A percentile compares a stretch with the other conserved stretches of the same genome.
Evolutionary conservation across 2,329 filamentous ascomycete genomes (phyloP).

Genomic region (Colletotrichum salicis): DNA sequence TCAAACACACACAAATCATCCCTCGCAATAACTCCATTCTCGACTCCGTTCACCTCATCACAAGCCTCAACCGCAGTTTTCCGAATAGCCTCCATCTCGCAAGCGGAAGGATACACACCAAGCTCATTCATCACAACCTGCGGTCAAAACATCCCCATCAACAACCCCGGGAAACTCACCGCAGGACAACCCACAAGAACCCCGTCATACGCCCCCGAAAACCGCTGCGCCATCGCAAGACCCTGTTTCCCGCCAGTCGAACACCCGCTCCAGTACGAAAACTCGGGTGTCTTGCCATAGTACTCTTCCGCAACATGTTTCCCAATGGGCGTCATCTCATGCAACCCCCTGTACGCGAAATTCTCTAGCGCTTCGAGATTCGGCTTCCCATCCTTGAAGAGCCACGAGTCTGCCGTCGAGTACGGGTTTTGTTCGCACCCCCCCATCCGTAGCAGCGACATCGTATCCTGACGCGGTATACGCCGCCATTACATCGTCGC

Average conservation of each 20-base stretch:
- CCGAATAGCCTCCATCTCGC: neutral
- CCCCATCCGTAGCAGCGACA: no score
- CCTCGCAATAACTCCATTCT: no score
- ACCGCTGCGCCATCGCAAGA: conserved; percentile 62
- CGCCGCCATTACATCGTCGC: no score
- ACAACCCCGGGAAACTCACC: conserved; percentile 43
- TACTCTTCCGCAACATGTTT: conserved; percentile 59
- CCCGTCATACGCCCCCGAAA: conserved; percentile 67
- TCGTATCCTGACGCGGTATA: no score
- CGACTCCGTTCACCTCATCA: no score
- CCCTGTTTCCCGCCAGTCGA: conserved; percentile 70
- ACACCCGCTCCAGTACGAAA: conserved; percentile 66
- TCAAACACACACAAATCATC: no score
- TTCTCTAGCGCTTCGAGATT: no score
- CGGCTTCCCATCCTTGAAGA: no score
- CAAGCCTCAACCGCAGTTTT: no score
- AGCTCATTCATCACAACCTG: neutral
- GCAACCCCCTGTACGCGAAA: no score
- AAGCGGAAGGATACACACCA: neutral
- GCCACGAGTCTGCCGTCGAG: no score
- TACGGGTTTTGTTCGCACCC: no score
- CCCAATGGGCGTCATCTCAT: conserved; percentile 38
- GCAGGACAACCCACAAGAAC: conserved; percentile 61
- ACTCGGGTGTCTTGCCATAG: conserved; percentile 54
- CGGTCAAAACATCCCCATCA: conserved; percentile 1